phyloP scores from a whole-genome alignment of 1,139 yeast genomes.

The Kodamaea sp. region DNA sequence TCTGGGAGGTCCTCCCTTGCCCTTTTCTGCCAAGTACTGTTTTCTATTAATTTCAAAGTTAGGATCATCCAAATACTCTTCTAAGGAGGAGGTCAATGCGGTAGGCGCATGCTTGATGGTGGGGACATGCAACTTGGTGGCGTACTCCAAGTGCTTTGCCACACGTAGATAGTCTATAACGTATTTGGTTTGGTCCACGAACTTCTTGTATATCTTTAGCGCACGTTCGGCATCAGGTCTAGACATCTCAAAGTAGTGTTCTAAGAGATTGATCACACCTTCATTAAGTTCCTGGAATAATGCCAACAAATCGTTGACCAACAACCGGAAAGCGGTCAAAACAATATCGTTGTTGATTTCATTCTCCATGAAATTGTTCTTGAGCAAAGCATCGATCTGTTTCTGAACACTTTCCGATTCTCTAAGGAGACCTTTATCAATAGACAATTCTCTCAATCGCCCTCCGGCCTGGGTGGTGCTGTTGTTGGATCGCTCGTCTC shows the following conservation, averaged over 20 bases:
- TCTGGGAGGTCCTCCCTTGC: conserved; percentile 18
- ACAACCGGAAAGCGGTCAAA: conserved; percentile 78
- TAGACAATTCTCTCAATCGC: conserved; percentile 59
- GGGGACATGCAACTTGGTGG: conserved; percentile 90
- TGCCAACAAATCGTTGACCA: conserved; percentile 82
- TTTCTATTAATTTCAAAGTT: conserved; percentile 77
- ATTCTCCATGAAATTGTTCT: conserved; percentile 70
- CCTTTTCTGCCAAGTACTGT: conserved; percentile 68
- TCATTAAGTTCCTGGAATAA: conserved; percentile 89
- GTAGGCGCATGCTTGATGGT: conserved; percentile 97
- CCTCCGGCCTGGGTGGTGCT: conserved; percentile 55
- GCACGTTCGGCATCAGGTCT: conserved; percentile 85
- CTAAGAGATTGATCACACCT: conserved; percentile 89
- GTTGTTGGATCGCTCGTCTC: conserved; percentile 61
- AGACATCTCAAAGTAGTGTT: conserved; percentile 92
- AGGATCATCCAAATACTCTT: conserved; percentile 86
- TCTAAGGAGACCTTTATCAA: conserved; percentile 81
- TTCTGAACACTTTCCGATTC: conserved; percentile 83
- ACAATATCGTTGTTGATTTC: conserved; percentile 83
- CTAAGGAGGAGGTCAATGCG: conserved; percentile 80
- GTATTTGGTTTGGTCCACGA: conserved; percentile 83
- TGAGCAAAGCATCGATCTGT: conserved; percentile 74
- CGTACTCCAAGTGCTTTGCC: conserved; percentile 84
- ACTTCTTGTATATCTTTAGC: conserved; percentile 75
- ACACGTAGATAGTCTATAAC: conserved; percentile 85